Conservation (phyloP, 2,329 filamentous ascomycete species). For the Colletotrichum tofieldiae region DNA sequence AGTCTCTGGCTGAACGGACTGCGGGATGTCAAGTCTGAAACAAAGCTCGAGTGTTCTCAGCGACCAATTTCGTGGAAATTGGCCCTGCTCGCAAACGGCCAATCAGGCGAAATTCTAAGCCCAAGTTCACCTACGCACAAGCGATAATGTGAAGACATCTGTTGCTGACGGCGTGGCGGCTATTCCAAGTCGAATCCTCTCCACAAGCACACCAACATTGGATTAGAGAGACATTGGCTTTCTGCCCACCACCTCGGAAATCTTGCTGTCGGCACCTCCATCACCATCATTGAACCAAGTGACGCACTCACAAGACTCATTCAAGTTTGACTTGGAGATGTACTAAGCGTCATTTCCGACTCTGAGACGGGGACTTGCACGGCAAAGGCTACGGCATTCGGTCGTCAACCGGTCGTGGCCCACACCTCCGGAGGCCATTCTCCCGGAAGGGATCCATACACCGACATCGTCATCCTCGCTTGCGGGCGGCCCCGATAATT, state of each 20-base stretch:
- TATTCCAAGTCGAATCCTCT: no score
- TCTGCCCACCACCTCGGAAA: not conserved
- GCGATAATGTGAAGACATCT: not conserved
- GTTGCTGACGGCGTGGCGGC: not conserved
- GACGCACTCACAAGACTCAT: not conserved
- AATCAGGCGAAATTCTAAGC: no score
- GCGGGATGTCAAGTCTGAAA: no score
- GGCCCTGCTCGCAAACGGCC: no score
- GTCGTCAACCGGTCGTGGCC: not conserved
- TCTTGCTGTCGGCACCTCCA: not conserved
- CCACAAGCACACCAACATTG: not conserved
- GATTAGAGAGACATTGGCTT: not conserved
- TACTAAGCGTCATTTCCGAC: not conserved
- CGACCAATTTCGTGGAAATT: no score
- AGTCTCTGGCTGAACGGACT: no score
- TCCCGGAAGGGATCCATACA: constrained; percentile 4
- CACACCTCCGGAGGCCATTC: not conserved
- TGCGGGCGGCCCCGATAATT: not conserved
- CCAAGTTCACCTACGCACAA: no score
- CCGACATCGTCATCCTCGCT: not conserved
- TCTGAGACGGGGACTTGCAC: not conserved
- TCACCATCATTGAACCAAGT: not conserved
- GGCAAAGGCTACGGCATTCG: not conserved
- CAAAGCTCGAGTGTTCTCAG: no score
- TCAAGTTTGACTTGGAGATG: not conserved